Evolutionary conservation across 2,329 filamentous ascomycete species (phyloP).

Genomic region (Ceratocystis harringtonii): DNA sequence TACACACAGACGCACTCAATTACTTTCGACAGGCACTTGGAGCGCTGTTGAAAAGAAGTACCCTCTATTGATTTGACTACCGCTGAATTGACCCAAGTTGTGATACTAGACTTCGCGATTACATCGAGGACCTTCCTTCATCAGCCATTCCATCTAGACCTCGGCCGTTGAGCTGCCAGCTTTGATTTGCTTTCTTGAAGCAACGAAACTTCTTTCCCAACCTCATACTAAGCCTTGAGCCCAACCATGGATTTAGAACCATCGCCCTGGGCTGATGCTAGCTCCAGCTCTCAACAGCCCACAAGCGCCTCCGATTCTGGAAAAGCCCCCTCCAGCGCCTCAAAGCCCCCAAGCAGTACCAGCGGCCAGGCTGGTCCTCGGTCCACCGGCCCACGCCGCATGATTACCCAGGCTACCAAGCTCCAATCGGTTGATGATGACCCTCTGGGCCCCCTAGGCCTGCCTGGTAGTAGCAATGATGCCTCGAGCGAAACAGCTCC

Average conservation of each 20-base stretch:
- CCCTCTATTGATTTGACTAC: not conserved
- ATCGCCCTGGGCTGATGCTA: conserved; percentile 39
- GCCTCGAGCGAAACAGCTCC: conserved; percentile 23
- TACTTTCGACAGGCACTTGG: not conserved
- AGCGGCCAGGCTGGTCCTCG: conserved; percentile 18
- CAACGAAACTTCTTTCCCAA: not conserved
- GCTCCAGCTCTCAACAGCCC: conserved; percentile 22
- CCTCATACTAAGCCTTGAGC: not conserved
- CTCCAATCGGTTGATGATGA: conserved; percentile 60
- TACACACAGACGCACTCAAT: not conserved
- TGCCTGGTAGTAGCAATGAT: conserved; percentile 36
- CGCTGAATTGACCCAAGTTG: not conserved
- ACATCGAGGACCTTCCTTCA: not conserved
- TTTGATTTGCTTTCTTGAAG: not conserved
- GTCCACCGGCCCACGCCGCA: conserved; percentile 36
- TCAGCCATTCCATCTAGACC: not conserved
- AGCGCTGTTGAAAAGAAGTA: not conserved
- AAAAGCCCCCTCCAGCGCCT: conserved; percentile 18
- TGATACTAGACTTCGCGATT: not conserved
- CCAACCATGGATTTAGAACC: conserved; percentile 36
- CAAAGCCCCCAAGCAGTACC: conserved; percentile 23
- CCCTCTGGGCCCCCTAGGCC: conserved; percentile 62
- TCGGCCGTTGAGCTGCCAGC: not conserved
- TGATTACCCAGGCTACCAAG: conserved; percentile 61
- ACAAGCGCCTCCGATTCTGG: conserved; percentile 22